Base-by-base conservation (phyloP, 352 stramenopile species). In the Thalassiosira mediterranea region DNA sequence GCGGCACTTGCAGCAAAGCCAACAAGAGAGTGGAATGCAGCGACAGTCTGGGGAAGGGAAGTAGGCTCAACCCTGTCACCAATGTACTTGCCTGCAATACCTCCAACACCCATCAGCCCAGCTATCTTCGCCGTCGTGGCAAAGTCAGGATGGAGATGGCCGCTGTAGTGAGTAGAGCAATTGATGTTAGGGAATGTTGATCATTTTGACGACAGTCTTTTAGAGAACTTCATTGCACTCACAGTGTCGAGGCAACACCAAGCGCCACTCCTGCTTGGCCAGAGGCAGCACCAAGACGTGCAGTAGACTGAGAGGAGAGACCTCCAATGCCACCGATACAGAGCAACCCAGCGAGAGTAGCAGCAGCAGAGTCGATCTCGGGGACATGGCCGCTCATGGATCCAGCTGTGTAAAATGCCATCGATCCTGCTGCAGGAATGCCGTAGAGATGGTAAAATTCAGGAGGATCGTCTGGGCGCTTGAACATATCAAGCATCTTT, bases 401-500 rank as follows among this genome's bases (percentile, higher is more conserved):
- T 38, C 80, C 89, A 34, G 82, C 59, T 28, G 61, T 76, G 58
- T 94, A 94, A 17, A 87, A 71, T 38, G 73, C 87, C 40, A 94
- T 48, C 5, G 87, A 75, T 29, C 63, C 80, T 19, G 72, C 93
- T 29, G 90, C 89, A 5, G 94, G 94, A 37, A 96, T 88, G n/a
- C 88, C 88, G 73, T 97, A 97, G 46, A 96, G 88, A 60, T 97
- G 86, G 74, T 95, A 95, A 82, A 94, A 96, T 75, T 97, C 93
- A 25, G 90, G 89, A 62, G 93, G 91, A 81, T 97, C 94, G 54
- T 92, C 86, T 7, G 88, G 88, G 25, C 94, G 78, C 71, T 95
- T 95, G 83, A 98, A 98, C 94, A 98, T 97, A 65, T 98, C 95
- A 40, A 98, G 85, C 95, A 98, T 98, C 72, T 96, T 96, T 32